Base-by-base conservation (phyloP, 495 filamentous ascomycete species). In the Rusavskia elegans region DNA sequence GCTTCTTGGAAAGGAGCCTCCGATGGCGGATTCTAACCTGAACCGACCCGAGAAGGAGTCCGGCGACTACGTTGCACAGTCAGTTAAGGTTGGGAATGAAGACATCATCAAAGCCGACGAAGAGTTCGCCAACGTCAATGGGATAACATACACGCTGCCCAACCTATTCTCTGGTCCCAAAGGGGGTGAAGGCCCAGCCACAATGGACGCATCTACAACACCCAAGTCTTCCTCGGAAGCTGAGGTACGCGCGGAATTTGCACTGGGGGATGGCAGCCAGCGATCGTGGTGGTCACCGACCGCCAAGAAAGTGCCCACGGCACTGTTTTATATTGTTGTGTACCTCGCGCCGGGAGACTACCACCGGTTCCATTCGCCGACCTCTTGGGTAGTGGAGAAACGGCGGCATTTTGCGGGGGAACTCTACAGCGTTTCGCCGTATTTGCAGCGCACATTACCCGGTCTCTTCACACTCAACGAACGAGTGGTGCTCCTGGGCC, bases 261-360 rank as follows among this genome's bases (percentile, higher is more conserved):
- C 85, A 11, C 77, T 78, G 1, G 80, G 76, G 16, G 83, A 85
- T 36, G 68, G 70, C 1, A 65, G 64, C 40, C 64, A 60, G 36
- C 49, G 38, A 19, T 79, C 85, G 5, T 95, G 89, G 89, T 92
- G 89, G 66, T 70, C 81, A 7, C 77, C 82, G 11, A 64, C 77
- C 17, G 67, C 69, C 0, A 62, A 70, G 1, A 82, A 78, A 51
- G 71, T 67, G 42, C 73, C 74, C 16, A 80, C 77, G 27, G 74
- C 79, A n/a, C 78, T 98, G 25, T 95, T 88, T 72, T 99, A 96
- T 64, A 80, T 82, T 44, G 92, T 99, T 51, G 80, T 99, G 60
- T 99, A 99, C 68, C 79, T 99, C n/a, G 92, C 92, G 0, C 92
- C 92, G 0, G 92, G 92, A 25, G 92, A 99, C 67, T 99, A 99